Evolutionary conservation across 192 early-diverging fungal genomes (phyloP), one percentile per base, ranked within the genome.

Genomic region (Coemansia sp.): DNA sequence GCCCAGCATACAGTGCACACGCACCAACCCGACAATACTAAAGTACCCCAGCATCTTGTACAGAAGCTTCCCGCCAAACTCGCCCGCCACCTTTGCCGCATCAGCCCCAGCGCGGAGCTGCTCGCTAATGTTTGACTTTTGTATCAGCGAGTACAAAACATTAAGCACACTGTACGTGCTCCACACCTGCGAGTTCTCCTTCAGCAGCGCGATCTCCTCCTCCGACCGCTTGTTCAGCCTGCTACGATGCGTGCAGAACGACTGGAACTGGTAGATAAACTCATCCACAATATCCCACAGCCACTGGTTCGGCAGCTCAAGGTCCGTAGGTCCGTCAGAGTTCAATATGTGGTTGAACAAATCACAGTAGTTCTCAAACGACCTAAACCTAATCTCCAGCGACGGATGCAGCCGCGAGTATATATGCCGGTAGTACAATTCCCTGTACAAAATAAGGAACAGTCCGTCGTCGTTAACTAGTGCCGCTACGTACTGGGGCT

Each of bases 211-310:
- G 15, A 94, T 81, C 78, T 98, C 96, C 72, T 90, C 90, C 18
- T 92, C 88, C 27, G 85, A 85, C 80, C 92, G 94, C 83, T 88
- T 92, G 78, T 89, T 87, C 58, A 92, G 80, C 58, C 94, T 91
- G 85, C 92, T 94, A 64, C 95, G 91, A 88, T 95, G 96, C 69
- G 93, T 92, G 86, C 94, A 93, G 87, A 97, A 98, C 65, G 95
- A 90, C 87, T 98, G 97, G 90, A 96, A 98, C 87, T 98, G 97
- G 85, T 96, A 98, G 74, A 98, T 97, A 84, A 98, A 98, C 85
- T 98, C 97, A 73, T 98, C 97, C 69, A 98, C 95, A 77, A 98
- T 97, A 85, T 98, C 97, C 95, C 95, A 98, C 46, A 98, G 85
- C 97, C 97, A 98, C 84, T 96, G 95, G 87, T 95, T 97, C 29